Base-by-base conservation (phyloP, 2,329 filamentous ascomycete genomes). In the Fusarium sp. region DNA sequence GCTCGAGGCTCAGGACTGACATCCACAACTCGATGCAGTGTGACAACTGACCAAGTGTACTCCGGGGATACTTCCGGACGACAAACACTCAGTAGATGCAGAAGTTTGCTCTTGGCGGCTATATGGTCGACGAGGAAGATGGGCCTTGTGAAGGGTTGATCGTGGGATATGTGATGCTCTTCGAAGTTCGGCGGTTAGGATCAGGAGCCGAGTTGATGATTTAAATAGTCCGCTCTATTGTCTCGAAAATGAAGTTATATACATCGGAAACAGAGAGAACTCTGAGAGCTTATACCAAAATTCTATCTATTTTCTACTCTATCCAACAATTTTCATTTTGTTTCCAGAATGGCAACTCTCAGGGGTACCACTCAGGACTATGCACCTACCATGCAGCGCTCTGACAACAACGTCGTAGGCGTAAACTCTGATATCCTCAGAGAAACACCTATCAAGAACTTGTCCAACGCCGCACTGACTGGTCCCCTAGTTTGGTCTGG, bases 401-500 rank as follows among this genome's bases (percentile, higher is more conserved):
- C 58, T 44, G 63, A 57, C 24, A 41, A 39, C 15, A 11, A 63
- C 55, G 42, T 20, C 46, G 38, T 48, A 31, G 68, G 49, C 37
- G 31, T 48, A 48, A 69, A 63, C 55, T 65, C 54, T 69, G 68
- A 69, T 43, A 38, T 47, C 18, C 24, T 46, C 29, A 28, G 38
- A 43, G 58, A 35, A 23, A 28, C 47, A 18, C 43, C 50, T 41
- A 23, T 43, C 28, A 71, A 71, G 43, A 31, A 28, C 20, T 55
- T 49, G n/a, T 38, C 54, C 26, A 39, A 47, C 9, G 52, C 57
- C 20, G 48, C 58, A 18, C 47, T 75, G 29, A 35, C 62, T 12
- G 74, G 73, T 23, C 71, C 68, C 37, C 54, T 73, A 20, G 54
- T 74, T 52, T 76, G 74, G 73, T 74, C 69, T 44, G 73, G 72